Base-by-base conservation (phyloP, 1,284 basidiomycete species). In the Rhodotorula sp. region DNA sequence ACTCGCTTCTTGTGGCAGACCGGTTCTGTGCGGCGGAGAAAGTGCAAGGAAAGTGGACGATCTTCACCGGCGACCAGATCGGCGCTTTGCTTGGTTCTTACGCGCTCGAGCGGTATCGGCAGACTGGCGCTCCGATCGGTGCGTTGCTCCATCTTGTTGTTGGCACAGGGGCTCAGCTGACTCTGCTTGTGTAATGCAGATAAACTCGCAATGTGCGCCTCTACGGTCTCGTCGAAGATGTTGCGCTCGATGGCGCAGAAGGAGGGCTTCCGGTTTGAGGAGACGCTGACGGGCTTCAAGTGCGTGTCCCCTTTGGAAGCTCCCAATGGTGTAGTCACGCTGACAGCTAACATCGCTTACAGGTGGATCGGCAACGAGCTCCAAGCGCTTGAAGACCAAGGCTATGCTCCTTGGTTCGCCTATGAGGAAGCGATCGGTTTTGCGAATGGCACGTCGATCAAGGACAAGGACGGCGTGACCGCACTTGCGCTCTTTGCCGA, bases 221-320 rank as follows among this genome's bases (percentile, higher is more conserved):
- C 91, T 0, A 90, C 90, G 6, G 91, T 92, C 19, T 92, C 90
- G 78, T 92, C 90, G 5, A 92, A 91, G 80, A 90, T 93, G 89
- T 81, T 93, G 19, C 87, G 88, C 76, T 82, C 85, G 3, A 89
- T 93, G 81, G 90, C 91, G 0, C 77, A 81, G 53, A 78, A 79
- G 7, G 91, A 92, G 77, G 90, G 90, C 0, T 92, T 92, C 82
- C 86, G 84, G 73, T 92, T 91, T 78, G 84, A 84, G 2, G 90
- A 93, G 78, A 92, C 90, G 75, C 80, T 93, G 59, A 93, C 91
- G 36, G 91, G 90, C n/a, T 79, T 79, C 72, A 79, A 79, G 75
- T 75, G 56, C 49, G 67, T 64, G 19, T 7, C 39, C 15, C 10
- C 36, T n/a, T 29, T 30, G n/a, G n/a, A n/a, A n/a, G n/a, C n/a